Percentiles rank a stretch among this genome's conserved stretches.
These are phyloP conservation scores for Immersiella caudata DNA, from an alignment of 495 filamentous ascomycete genomes.

Conservation along the genomic window DNA sequence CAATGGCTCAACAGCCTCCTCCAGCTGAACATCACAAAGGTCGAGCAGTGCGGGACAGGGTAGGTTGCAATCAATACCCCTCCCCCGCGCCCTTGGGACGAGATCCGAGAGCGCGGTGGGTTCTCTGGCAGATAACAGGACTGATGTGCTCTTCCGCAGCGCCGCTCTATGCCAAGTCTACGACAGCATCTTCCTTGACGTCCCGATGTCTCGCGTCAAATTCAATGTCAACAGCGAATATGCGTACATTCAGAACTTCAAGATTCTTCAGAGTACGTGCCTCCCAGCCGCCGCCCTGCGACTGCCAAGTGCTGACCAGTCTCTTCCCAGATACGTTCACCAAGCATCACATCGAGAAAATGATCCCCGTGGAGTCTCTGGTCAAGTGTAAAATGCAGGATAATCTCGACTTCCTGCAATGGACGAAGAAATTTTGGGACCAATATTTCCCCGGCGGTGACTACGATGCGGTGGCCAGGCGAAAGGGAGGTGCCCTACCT, in stretches of 20 bases:
- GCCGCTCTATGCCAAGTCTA: constrained; percentile 96
- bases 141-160: constrained; percentile 51
- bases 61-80: constrained; percentile 56
- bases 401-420: constrained; percentile 98
- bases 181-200: constrained; percentile 95
- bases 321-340: constrained; percentile 70
- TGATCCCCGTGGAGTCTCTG: constrained; percentile 82
- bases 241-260: constrained; percentile 97
- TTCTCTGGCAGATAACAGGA: not conserved
- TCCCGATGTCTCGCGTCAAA: constrained; percentile 95
- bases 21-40: constrained; percentile 95
- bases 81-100: constrained; percentile 40
- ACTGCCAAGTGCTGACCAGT: constrained; percentile 27
- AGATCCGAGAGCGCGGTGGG: not conserved
- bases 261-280: constrained; percentile 85
- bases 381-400: constrained; percentile 99
- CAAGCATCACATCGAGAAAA: constrained; percentile 81
- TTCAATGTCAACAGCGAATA: constrained; percentile 98
- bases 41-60: constrained; percentile 99
- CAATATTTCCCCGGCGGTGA: constrained; percentile 96
- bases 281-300: constrained; percentile 12
- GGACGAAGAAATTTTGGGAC: constrained; percentile 95
- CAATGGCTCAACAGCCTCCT: constrained; percentile 97
- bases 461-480: constrained; percentile 84
- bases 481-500: constrained; percentile 76